These are phyloP conservation scores for Hyphopichia homilentoma DNA, from an alignment of 805 yeast species.

Conservation along the genomic window DNA sequence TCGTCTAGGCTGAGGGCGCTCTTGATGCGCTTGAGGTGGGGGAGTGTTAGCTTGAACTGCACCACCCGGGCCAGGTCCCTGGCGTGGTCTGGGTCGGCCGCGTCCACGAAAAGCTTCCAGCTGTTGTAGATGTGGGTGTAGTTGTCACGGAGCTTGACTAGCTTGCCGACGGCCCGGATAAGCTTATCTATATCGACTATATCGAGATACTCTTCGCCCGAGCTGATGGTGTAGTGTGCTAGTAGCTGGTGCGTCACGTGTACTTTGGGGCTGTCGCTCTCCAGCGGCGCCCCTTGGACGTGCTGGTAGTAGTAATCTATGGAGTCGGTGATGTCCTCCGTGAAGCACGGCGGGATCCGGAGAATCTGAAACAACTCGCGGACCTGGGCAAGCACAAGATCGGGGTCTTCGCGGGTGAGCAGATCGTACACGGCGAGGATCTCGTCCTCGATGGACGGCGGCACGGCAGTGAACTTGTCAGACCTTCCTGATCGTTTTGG, in stretches of 20 bases:
- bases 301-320: constrained; percentile 32
- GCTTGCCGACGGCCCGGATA: constrained; percentile 19
- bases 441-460: constrained; percentile 29
- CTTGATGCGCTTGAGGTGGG: constrained; percentile 29
- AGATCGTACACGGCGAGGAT: constrained; percentile 28
- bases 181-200: constrained; percentile 40
- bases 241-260: constrained; percentile 23
- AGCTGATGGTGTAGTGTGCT: constrained; percentile 25
- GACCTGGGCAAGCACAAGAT: constrained; percentile 24
- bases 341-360: constrained; percentile 28
- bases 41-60: constrained; percentile 19
- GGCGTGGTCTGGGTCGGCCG: constrained; percentile 8
- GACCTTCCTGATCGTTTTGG: not conserved
- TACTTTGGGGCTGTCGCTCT: constrained; percentile 17
- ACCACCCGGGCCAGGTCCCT: constrained; percentile 5
- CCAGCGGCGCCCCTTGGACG: no score
- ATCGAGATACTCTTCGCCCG: constrained; percentile 20
- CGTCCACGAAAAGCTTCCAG: constrained; percentile 32
- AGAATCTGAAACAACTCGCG: constrained; percentile 20
- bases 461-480: constrained; percentile 11
- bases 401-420: constrained; percentile 19
- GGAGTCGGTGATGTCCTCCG: constrained; percentile 25
- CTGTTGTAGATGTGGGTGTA: constrained; percentile 21
- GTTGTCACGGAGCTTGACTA: constrained; percentile 32
- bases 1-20: constrained; percentile 25